phyloP scores from a whole-genome alignment of 257 asterid genomes.

The Solanum etuberosum region DNA sequence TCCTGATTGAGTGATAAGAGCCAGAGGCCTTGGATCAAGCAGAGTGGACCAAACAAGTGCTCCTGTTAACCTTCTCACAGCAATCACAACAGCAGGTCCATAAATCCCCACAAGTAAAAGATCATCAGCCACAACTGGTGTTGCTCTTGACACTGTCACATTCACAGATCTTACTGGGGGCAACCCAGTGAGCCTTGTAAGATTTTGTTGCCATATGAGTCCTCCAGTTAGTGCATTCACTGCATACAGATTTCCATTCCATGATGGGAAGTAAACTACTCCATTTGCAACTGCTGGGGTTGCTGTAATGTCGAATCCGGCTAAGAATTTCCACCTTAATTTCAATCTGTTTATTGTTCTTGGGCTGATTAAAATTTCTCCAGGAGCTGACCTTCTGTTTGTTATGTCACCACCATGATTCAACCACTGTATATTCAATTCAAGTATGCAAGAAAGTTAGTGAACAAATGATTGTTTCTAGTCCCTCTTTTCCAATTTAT shows the following conservation, averaged over 20 bases:
- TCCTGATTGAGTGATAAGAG: slow-evolving; percentile 44
- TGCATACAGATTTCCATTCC: slow-evolving; percentile 69
- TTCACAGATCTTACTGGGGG: slow-evolving; percentile 18
- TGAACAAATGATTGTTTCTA: not conserved
- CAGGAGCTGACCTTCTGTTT: slow-evolving; percentile 34
- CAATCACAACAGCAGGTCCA: slow-evolving; percentile 53
- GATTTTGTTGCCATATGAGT: slow-evolving; percentile 37
- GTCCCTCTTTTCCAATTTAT: too few relatives aligned
- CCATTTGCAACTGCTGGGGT: slow-evolving; percentile 52
- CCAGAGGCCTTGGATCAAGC: slow-evolving; percentile 39
- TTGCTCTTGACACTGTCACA: slow-evolving; percentile 50
- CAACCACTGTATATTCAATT: slow-evolving; percentile 34
- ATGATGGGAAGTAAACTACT: slow-evolving; percentile 63
- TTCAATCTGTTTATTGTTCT: slow-evolving; percentile 15
- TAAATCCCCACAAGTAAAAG: slow-evolving; percentile 41
- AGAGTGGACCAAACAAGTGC: slow-evolving; percentile 45
- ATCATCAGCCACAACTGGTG: slow-evolving; percentile 49
- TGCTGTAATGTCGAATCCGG: slow-evolving; percentile 68
- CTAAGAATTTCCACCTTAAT: slow-evolving; percentile 45
- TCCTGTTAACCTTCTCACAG: slow-evolving; percentile 31
- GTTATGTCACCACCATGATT: slow-evolving; percentile 59
- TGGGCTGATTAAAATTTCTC: slow-evolving; percentile 33
- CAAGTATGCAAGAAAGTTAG: not conserved
- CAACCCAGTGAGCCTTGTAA: slow-evolving; percentile 22
- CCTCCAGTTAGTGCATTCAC: slow-evolving; percentile 37